Conservation (phyloP, 331 rosid species). For the Erythrophleum ivorense region DNA sequence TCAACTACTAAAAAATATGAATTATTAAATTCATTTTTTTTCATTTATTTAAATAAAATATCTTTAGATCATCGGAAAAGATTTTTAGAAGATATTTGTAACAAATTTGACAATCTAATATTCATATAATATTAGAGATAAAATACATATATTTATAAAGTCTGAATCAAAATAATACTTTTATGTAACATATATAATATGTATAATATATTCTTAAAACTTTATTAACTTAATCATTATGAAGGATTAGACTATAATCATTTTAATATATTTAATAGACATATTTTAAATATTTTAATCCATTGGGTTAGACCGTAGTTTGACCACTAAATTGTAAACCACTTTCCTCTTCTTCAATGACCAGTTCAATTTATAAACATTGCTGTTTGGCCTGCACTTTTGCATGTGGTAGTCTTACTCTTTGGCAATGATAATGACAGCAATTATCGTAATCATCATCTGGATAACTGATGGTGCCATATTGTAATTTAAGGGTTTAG, state of each 20-base stretch:
- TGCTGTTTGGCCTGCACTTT: not conserved
- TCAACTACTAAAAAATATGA: not conserved
- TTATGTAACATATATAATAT: not conserved
- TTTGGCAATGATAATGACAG: not conserved
- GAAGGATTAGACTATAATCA: too few relatives aligned
- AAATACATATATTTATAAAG: not conserved
- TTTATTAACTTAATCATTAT: not conserved
- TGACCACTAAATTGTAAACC: too few relatives aligned
- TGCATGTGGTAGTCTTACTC: not conserved
- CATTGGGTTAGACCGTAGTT: too few relatives aligned
- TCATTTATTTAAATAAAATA: not conserved
- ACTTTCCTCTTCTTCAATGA: too few relatives aligned
- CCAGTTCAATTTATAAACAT: too few relatives aligned
- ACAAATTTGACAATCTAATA: not conserved
- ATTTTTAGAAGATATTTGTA: not conserved
- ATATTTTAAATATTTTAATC: too few relatives aligned
- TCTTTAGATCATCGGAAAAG: not conserved
- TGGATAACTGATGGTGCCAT: conserved; percentile 24
- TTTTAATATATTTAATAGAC: too few relatives aligned
- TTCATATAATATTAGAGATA: not conserved
- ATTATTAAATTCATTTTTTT: not conserved
- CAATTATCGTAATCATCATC: not conserved
- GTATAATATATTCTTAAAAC: not conserved
- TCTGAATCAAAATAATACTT: too few relatives aligned
- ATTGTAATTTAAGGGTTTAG: conserved; percentile 21